These are phyloP conservation scores for Athelia sp. DNA, from an alignment of 1,284 basidiomycete genomes.

Conservation along the genomic window DNA sequence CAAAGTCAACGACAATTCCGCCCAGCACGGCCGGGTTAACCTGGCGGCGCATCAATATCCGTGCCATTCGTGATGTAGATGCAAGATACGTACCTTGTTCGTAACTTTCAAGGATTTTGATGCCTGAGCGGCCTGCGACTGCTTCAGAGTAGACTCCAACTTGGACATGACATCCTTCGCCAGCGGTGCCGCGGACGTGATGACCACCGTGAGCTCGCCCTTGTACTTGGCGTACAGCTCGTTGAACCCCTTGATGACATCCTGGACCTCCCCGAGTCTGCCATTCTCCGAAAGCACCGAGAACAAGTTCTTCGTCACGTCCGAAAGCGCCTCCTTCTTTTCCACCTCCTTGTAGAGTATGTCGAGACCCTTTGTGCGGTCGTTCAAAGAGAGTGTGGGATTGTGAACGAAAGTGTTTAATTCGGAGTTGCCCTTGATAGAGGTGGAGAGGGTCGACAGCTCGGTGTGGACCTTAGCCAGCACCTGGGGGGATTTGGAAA, in stretches of 20 bases:
- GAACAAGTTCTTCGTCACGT: slow-evolving; percentile 93
- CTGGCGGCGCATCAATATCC: no score
- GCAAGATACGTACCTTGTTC: slow-evolving; percentile 65
- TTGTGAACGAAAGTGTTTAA: slow-evolving; percentile 75
- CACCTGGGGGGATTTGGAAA: slow-evolving; percentile 75
- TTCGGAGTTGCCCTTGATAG: slow-evolving; percentile 62
- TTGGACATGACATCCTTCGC: slow-evolving; percentile 67
- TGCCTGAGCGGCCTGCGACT: slow-evolving; percentile 75
- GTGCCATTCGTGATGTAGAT: slow-evolving; percentile 4
- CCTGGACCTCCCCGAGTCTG: slow-evolving; percentile 77
- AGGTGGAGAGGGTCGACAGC: slow-evolving; percentile 64
- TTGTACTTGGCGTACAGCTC: slow-evolving; percentile 86
- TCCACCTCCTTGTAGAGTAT: slow-evolving; percentile 61
- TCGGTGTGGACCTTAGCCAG: slow-evolving; percentile 84
- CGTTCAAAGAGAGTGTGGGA: slow-evolving; percentile 82
- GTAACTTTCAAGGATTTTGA: slow-evolving; percentile 83
- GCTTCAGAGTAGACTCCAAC: slow-evolving; percentile 82
- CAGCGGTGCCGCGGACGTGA: slow-evolving; percentile 85
- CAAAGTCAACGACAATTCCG: slow-evolving; percentile 94
- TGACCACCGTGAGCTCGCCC: slow-evolving; percentile 90
- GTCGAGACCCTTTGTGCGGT: slow-evolving; percentile 70
- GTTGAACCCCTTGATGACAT: slow-evolving; percentile 91
- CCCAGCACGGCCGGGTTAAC: slow-evolving; percentile 86
- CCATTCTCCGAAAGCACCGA: slow-evolving; percentile 91
- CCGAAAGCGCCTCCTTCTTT: slow-evolving; percentile 74